Evolutionary conservation across 73 alveolate genomes (phyloP).

Genomic region (Paramecium sonneborni): DNA sequence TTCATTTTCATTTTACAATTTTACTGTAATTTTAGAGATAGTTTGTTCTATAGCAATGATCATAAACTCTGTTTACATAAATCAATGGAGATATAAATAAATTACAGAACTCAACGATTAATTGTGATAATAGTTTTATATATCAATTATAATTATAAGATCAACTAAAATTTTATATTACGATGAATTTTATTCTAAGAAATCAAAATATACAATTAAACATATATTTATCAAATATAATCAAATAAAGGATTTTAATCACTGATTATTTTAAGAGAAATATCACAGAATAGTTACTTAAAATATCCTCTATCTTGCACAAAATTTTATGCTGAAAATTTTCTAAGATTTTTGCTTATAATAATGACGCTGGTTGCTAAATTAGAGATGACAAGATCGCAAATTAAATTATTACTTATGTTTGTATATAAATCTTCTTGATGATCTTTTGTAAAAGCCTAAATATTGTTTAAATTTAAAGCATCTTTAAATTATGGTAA

Average conservation of each 20-base stretch:
- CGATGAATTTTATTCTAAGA: no score
- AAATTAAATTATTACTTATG: neutral
- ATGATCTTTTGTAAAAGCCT: neutral
- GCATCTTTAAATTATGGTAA: neutral
- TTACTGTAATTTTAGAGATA: constrained; percentile 50
- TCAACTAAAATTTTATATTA: no score
- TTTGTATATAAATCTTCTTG: neutral
- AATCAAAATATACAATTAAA: neutral
- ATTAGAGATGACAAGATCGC: neutral
- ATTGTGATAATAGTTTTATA: constrained; percentile 27
- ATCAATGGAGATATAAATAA: constrained; percentile 43
- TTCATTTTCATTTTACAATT: constrained; percentile 49
- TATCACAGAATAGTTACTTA: neutral
- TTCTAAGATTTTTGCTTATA: neutral
- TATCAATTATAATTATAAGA: no score
- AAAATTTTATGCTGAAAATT: neutral
- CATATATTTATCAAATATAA: neutral
- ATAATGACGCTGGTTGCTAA: neutral
- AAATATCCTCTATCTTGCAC: neutral
- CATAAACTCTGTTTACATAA: neutral
- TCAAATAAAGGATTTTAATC: neutral
- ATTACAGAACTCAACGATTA: constrained; percentile 34
- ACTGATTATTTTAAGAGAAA: neutral
- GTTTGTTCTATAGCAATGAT: constrained; percentile 25
- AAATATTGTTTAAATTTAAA: neutral